A percentile compares a stretch with the other conserved stretches of the same genome.
These are phyloP conservation scores for Aspergillus coremiiformis DNA, from an alignment of 495 filamentous ascomycete genomes.

Conservation along the genomic window DNA sequence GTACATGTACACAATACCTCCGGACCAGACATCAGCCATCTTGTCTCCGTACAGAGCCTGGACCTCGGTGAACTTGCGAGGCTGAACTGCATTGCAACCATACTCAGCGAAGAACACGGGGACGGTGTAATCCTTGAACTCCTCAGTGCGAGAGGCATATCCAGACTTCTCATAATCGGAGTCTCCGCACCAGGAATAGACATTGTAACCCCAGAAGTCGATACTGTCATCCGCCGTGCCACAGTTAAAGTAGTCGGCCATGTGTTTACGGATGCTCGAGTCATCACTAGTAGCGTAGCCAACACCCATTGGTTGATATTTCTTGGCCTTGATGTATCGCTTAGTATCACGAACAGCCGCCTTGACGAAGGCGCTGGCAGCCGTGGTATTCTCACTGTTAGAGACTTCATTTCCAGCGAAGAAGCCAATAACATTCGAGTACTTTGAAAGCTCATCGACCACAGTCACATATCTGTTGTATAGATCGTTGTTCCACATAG, in stretches of 20 bases:
- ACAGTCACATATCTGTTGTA: slow-evolving; percentile 73
- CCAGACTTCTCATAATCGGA: slow-evolving; percentile 62
- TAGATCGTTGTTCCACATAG: slow-evolving; percentile 66
- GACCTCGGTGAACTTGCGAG: slow-evolving; percentile 78
- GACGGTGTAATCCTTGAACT: slow-evolving; percentile 77
- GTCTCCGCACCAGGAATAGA: slow-evolving; percentile 93
- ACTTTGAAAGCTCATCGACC: slow-evolving; percentile 66
- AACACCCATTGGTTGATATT: slow-evolving; percentile 71
- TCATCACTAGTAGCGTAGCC: slow-evolving; percentile 94
- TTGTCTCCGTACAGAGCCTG: slow-evolving; percentile 64
- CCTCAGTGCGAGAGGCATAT: slow-evolving; percentile 65
- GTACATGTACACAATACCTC: slow-evolving; percentile 95
- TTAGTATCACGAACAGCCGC: slow-evolving; percentile 91
- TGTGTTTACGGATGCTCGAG: slow-evolving; percentile 59
- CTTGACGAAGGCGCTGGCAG: slow-evolving; percentile 84
- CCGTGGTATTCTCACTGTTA: slow-evolving; percentile 71
- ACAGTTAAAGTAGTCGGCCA: slow-evolving; percentile 90
- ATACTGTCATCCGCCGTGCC: slow-evolving; percentile 56
- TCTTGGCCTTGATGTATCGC: slow-evolving; percentile 71
- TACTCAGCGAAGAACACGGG: slow-evolving; percentile 97
- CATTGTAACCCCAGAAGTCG: slow-evolving; percentile 97
- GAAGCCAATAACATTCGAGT: slow-evolving; percentile 84
- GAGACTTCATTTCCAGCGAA: slow-evolving; percentile 95
- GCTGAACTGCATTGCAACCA: slow-evolving; percentile 74
- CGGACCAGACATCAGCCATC: slow-evolving; percentile 83